phyloP scores from a whole-genome alignment of 257 asterid genomes.

The Paraleonurus japonicus region DNA sequence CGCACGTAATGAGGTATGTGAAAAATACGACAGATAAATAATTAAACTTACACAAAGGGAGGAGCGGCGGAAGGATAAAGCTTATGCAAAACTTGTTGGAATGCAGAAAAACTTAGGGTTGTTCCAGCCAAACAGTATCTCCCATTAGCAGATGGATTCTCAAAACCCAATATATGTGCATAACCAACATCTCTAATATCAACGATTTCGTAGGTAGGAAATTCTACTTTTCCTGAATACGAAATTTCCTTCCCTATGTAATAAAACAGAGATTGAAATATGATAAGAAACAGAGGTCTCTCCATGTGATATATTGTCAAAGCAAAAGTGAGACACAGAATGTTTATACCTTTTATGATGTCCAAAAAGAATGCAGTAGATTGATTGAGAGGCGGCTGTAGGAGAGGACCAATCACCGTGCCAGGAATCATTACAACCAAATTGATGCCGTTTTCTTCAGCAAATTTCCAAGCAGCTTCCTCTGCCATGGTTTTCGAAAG shows the following conservation, averaged over 20 bases:
- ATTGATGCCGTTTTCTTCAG: slow-evolving; percentile 40
- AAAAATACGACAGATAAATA: background rate
- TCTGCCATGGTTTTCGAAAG: slow-evolving; percentile 55
- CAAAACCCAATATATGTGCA: slow-evolving; percentile 45
- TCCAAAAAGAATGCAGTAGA: slow-evolving; percentile 26
- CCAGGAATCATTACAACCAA: slow-evolving; percentile 46
- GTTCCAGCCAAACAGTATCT: slow-evolving; percentile 36
- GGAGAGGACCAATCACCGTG: slow-evolving; percentile 40
- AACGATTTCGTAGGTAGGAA: slow-evolving; percentile 22
- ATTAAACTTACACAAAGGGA: slow-evolving; percentile 20
- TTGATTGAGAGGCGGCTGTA: slow-evolving; percentile 46
- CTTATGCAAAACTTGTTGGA: slow-evolving; percentile 19
- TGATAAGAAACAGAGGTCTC: no score
- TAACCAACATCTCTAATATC: slow-evolving; percentile 45
- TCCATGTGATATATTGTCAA: background rate
- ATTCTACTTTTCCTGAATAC: background rate
- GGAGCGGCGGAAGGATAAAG: slow-evolving; percentile 33
- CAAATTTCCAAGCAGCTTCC: slow-evolving; percentile 56
- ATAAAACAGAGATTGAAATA: background rate
- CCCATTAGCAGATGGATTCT: slow-evolving; percentile 39
- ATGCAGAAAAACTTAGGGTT: background rate
- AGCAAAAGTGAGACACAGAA: no score
- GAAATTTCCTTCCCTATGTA: slow-evolving; percentile 18
- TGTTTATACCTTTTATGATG: background rate
- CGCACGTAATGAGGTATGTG: background rate